These are phyloP conservation scores for Exophiala viscosa DNA, from an alignment of 2,329 filamentous ascomycete genomes.

Conservation along the genomic window DNA sequence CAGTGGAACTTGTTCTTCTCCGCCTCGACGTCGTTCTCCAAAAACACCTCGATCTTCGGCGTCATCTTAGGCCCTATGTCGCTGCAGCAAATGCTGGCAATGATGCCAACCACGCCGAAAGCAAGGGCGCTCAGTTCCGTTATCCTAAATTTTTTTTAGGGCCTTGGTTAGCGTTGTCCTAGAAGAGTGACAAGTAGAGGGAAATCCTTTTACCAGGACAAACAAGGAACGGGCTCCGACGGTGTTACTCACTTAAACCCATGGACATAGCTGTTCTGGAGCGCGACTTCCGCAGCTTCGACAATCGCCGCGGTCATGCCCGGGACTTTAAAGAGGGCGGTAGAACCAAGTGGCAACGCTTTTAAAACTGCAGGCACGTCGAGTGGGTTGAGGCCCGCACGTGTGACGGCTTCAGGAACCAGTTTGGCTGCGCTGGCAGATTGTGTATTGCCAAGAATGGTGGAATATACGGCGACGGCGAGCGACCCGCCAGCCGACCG, in stretches of 20 bases:
- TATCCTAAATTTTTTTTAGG: background rate
- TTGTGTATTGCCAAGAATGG: slow-evolving; percentile 34
- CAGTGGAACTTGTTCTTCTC: background rate
- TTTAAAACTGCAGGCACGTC: no score
- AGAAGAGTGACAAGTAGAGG: no score
- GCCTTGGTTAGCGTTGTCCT: no score
- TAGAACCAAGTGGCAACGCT: no score
- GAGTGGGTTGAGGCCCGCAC: background rate
- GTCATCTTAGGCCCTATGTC: slow-evolving; percentile 33
- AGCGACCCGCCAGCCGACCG: slow-evolving; percentile 43
- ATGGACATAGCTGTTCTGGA: no score
- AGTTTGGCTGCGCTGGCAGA: background rate
- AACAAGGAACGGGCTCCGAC: no score
- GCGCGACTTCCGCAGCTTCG: no score
- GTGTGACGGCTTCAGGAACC: background rate
- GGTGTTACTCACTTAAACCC: no score
- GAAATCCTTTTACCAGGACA: no score
- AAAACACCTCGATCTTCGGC: slow-evolving; percentile 29
- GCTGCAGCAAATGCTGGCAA: slow-evolving; percentile 5
- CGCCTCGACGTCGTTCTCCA: slow-evolving; percentile 1
- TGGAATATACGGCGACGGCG: slow-evolving; percentile 41
- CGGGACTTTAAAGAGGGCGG: no score
- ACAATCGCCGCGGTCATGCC: no score
- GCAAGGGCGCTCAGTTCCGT: background rate
- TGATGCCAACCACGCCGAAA: no score